Base-by-base conservation (phyloP, 257 asterid genomes). In the Anisodus tanguticus region DNA sequence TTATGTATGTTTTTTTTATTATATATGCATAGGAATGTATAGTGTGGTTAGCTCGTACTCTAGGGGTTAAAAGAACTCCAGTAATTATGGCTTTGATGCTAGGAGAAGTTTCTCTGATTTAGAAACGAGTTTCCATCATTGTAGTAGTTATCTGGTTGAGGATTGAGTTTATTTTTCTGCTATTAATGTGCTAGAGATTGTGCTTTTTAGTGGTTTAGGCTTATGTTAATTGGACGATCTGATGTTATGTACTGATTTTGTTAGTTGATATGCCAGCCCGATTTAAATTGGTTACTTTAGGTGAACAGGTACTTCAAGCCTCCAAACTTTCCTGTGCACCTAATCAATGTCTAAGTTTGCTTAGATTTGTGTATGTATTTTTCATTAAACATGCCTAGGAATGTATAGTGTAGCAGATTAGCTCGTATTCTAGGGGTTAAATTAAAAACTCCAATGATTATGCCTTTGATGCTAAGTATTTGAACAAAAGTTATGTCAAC, bases 1-100 rank as follows among this genome's bases (percentile, higher is more conserved):
- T 74, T 74, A 49, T 74, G 60, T 49, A 74, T 49, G 60, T 5
- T 7, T 49, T 49, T 47, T 72, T 72, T 2, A 19, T 72, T 19
- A 19, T 72, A 74, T 74, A 74, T 49, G 59, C 80, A 49, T 76
- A 76, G 47, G 81, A 51, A 76, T 22, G 62, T 49, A 49, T 47
- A 22, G 12, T 49, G 39, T 49, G 81, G 43, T 47, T 74, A 74
- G 15, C 47, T 76, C 47, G 8, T 51, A 76, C 57, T 70, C 41
- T 74, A 22, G 81, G 35, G 43, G 81, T 76, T 74, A 49, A 74
- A 19, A 11, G 2, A 71, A 6, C 62, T 11, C 62, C 41, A 11
- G 22, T 74, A 49, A 49, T 74, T 74, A 74, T 49, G 19, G 8
- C 15, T 51, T 76, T 53, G 82, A 77, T 53, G 47, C 60, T 57